Evolutionary conservation across 2,329 filamentous ascomycete genomes (phyloP).

Genomic region (Albophoma yamanashiensis): DNA sequence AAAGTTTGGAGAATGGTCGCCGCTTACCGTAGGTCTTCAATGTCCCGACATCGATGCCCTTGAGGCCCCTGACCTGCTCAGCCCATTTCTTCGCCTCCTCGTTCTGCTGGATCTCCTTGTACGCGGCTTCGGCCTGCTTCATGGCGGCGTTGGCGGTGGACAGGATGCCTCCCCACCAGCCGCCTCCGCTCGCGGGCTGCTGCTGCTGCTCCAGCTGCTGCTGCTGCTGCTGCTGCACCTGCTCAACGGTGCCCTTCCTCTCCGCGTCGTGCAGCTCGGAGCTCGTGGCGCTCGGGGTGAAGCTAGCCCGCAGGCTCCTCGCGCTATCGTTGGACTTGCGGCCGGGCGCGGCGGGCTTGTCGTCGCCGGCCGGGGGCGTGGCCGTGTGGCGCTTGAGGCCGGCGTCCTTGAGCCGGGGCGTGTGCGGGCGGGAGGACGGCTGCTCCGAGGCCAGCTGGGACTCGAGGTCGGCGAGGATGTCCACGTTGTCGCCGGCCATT

Average conservation of each 20-base stretch:
- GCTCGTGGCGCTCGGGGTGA: conserved; percentile 58
- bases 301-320: conserved; percentile 58
- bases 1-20: background rate
- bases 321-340: conserved; percentile 73
- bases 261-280: conserved; percentile 48
- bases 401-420: conserved; percentile 58
- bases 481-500: conserved; percentile 44
- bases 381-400: conserved; percentile 33
- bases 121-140: conserved; percentile 85
- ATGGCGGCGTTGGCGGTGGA: conserved; percentile 76
- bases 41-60: conserved; percentile 57
- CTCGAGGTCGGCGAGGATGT: conserved; percentile 82
- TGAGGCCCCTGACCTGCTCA: conserved; percentile 69
- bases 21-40: conserved; percentile 40
- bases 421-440: conserved; percentile 68
- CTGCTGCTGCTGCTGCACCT: conserved; percentile 22
- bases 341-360: conserved; percentile 35
- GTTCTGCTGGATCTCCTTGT: conserved; percentile 91
- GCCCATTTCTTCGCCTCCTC: conserved; percentile 96
- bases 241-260: conserved; percentile 37
- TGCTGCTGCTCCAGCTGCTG: conserved; percentile 15
- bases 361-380: conserved; percentile 50
- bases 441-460: conserved; percentile 57
- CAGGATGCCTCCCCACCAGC: conserved; percentile 83
- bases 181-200: conserved; percentile 41